A percentile compares a stretch with the other conserved stretches of the same genome.
These are phyloP conservation scores for Aspergillus intermedius DNA, from an alignment of 2,329 filamentous ascomycete genomes.

Conservation along the genomic window DNA sequence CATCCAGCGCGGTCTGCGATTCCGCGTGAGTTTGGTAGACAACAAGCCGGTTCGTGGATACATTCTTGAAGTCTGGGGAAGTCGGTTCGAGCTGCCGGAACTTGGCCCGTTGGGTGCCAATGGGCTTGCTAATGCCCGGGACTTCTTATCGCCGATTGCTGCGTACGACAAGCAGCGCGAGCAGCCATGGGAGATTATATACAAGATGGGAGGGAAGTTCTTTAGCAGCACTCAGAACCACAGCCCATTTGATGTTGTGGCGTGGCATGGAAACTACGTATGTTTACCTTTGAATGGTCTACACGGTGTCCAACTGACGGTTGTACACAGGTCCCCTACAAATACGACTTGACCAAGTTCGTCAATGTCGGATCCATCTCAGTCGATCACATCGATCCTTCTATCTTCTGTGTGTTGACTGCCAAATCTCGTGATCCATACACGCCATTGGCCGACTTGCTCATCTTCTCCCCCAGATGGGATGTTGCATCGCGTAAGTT, in stretches of 20 bases:
- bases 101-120: constrained; percentile 61
- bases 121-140: constrained; percentile 58
- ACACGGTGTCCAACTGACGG: too few species aligned
- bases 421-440: constrained; percentile 32
- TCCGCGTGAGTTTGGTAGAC: constrained; percentile 51
- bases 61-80: constrained; percentile 60
- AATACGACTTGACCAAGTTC: constrained; percentile 38
- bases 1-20: constrained; percentile 60
- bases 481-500: constrained; percentile 31
- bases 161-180: constrained; percentile 51
- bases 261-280: constrained; percentile 63
- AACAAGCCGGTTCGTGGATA: constrained; percentile 59
- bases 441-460: constrained; percentile 31
- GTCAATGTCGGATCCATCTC: constrained; percentile 36
- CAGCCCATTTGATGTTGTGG: constrained; percentile 64
- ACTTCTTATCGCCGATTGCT: constrained; percentile 59
- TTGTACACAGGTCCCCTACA: constrained; percentile 28
- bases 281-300: too few species aligned
- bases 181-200: constrained; percentile 51
- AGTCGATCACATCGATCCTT: constrained; percentile 37
- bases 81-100: constrained; percentile 60
- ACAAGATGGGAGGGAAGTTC: constrained; percentile 57
- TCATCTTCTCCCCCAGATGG: constrained; percentile 37
- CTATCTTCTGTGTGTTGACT: constrained; percentile 36
- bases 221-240: constrained; percentile 57